Evolutionary conservation across 768 basidiomycete genomes (phyloP).

Genomic region (Tylopilus cervinicoccineus): DNA sequence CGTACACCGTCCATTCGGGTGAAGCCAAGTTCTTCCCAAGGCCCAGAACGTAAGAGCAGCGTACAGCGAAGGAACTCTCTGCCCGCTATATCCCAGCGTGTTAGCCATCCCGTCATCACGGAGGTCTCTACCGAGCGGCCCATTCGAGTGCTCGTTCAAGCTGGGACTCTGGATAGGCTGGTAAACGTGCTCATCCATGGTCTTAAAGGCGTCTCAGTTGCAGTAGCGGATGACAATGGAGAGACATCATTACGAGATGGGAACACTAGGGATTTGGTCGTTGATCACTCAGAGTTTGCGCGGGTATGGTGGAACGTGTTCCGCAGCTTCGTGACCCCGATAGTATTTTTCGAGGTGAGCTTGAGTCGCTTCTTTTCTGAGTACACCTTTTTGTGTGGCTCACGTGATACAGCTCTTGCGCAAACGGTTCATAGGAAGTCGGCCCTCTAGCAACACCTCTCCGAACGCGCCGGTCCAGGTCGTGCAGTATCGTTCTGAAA

Average conservation of each 20-base stretch:
- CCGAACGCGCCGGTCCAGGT: conserved; percentile 42
- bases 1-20: conserved; percentile 77
- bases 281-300: conserved; percentile 72
- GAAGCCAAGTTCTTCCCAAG: conserved; percentile 63
- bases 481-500: conserved; percentile 53
- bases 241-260: conserved; percentile 76
- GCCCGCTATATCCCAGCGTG: conserved; percentile 66
- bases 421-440: conserved; percentile 61
- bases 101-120: conserved; percentile 51
- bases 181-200: conserved; percentile 77
- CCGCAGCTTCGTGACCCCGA: conserved; percentile 75
- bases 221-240: conserved; percentile 83
- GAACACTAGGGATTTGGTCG: conserved; percentile 65
- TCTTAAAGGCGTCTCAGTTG: conserved; percentile 70
- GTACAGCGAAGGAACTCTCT: conserved; percentile 71
- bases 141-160: conserved; percentile 71
- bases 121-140: conserved; percentile 69
- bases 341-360: conserved; percentile 81
- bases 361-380: not conserved
- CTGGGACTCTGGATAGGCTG: conserved; percentile 71
- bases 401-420: conserved; percentile 54
- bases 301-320: conserved; percentile 82
- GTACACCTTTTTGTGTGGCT: not conserved
- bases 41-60: conserved; percentile 74
- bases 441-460: conserved; percentile 42